Percentiles rank a stretch among this genome's conserved stretches.
Evolutionary conservation across 352 stramenopile genomes (phyloP).

Genomic region (Phytophthora pini): DNA sequence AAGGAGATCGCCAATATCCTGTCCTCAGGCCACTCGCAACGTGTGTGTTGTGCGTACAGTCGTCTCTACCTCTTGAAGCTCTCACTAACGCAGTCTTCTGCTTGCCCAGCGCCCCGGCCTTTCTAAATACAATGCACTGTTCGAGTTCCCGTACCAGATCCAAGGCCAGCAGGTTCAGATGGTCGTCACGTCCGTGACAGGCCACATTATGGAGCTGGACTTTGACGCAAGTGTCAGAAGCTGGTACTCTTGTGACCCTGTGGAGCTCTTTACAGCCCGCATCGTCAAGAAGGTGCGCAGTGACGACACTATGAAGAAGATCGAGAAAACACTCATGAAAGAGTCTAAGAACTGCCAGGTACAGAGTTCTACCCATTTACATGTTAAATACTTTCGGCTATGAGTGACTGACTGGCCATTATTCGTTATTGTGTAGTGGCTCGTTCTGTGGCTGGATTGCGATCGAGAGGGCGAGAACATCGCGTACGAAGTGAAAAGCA

Average conservation of each 20-base stretch:
- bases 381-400: neutral
- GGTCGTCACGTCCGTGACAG: conserved; percentile 96
- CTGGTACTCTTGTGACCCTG: conserved; percentile 94
- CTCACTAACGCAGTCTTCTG: conserved; percentile 7
- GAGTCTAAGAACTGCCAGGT: conserved; percentile 84
- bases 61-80: neutral
- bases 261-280: conserved; percentile 94
- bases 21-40: conserved; percentile 61
- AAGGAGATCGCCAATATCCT: conserved; percentile 97
- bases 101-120: conserved; percentile 59
- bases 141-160: conserved; percentile 91
- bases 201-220: conserved; percentile 98
- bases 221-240: conserved; percentile 90
- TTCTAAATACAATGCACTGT: conserved; percentile 92
- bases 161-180: conserved; percentile 88
- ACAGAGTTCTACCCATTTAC: neutral
- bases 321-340: conserved; percentile 92
- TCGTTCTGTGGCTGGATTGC: conserved; percentile 99
- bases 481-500: conserved; percentile 94
- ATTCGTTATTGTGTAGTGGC: conserved; percentile 56
- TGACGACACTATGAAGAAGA: conserved; percentile 88
- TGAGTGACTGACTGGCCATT: conserved; percentile 4
- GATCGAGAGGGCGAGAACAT: conserved; percentile 99
- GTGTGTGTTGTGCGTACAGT: conserved; percentile 48
- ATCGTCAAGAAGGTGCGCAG: conserved; percentile 84